Evolutionary conservation across 2,329 filamentous ascomycete species (phyloP).

Genomic region (Emericellopsis atlantica): DNA sequence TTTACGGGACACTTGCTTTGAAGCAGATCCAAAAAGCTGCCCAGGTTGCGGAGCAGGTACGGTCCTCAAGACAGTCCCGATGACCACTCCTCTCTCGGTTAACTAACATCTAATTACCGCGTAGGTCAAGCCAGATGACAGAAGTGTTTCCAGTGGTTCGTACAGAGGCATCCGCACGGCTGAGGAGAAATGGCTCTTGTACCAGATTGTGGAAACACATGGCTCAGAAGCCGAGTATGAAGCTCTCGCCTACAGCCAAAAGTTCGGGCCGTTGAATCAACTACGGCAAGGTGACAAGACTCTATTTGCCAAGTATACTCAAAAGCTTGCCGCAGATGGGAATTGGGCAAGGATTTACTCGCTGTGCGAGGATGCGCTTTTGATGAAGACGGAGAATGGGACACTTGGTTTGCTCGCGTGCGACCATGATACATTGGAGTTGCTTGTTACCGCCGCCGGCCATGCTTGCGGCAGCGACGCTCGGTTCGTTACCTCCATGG

Average conservation of each 20-base stretch:
- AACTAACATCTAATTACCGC: constrained; percentile 3
- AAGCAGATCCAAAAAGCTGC: constrained; percentile 39
- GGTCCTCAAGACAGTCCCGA: background rate
- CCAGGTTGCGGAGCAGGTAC: constrained; percentile 28
- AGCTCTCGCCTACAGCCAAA: constrained; percentile 22
- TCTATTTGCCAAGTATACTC: too few species aligned
- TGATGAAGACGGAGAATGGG: too few species aligned
- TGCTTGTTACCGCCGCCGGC: too few species aligned
- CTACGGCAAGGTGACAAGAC: too few species aligned
- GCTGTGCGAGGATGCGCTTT: constrained; percentile 29
- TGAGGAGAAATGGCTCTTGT: constrained; percentile 37
- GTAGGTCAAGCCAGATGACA: constrained; percentile 4
- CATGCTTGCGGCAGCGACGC: too few species aligned
- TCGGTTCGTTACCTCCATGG: too few species aligned
- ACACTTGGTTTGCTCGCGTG: too few species aligned
- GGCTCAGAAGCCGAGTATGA: constrained; percentile 27
- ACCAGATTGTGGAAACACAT: constrained; percentile 30
- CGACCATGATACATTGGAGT: too few species aligned
- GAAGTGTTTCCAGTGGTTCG: constrained; percentile 6
- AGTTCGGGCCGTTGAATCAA: constrained; percentile 28
- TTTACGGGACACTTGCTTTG: constrained; percentile 36
- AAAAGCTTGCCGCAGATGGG: constrained; percentile 6
- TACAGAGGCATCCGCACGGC: constrained; percentile 26
- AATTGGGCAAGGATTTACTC: constrained; percentile 29
- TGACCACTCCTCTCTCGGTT: too few species aligned